Base-by-base conservation (phyloP, 345 rosid species). In the Ceriops zippeliana region DNA sequence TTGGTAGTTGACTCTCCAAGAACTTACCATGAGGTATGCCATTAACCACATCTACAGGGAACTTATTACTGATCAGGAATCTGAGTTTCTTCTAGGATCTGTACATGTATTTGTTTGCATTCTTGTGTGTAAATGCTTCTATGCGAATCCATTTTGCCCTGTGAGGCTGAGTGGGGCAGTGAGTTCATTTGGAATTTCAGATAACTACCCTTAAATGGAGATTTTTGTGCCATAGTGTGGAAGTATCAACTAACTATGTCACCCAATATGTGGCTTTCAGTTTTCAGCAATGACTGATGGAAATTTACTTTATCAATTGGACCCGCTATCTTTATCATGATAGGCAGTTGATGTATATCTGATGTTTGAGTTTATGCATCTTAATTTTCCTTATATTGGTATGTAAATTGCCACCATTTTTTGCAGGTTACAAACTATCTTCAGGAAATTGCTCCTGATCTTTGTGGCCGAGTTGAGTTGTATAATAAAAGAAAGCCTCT, bases 401-500 rank as follows among this genome's bases (percentile, higher is more conserved):
- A 27, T 27, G 13, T 51, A 60, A 52, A 16, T 7, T 64, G 21
- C 69, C 71, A 37, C 52, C 24, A 47, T 24, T 54, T 73, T 69
- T 31, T 70, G 64, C 84, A 93, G 99, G 99, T 93, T 67, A 85
- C 96, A 68, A 91, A 83, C 81, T 93, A 93, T 78, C 89, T 93
- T 79, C 99, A 93, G 80, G 99, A 93, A 58, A 87, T 93, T 73
- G 99, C 99, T 73, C 91, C 96, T 73, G 86, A 86, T 88, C 97
- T 93, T 77, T 91, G 97, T 80, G 84, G 84, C 72, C 86, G 91
- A 54, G 96, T 91, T 63, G 96, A 89, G 86, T 66, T 93, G 70
- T 81, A 86, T 76, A 81, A 88, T 54, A 88, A 85, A 84, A 81
- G 86, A 71, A 82, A 75, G 72, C 95, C 96, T 58, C 90, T 93